A percentile compares a stretch with the other conserved stretches of the same genome.
Evolutionary conservation across 2,329 filamentous ascomycete genomes (phyloP).

Genomic region (Nannizziopsis barbatae): DNA sequence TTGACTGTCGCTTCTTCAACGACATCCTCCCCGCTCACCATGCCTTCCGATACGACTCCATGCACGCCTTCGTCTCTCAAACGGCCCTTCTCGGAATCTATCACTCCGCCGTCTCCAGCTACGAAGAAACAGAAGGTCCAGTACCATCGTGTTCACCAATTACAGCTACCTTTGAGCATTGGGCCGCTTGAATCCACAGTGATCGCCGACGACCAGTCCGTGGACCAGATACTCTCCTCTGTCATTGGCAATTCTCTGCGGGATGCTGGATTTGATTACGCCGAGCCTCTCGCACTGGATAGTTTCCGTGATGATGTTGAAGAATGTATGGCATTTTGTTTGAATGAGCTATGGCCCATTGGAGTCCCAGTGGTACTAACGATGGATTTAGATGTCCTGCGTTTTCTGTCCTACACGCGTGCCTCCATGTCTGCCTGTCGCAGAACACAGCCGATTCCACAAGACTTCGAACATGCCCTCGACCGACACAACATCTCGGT

Average conservation of each 20-base stretch:
- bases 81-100: slow-evolving; percentile 21
- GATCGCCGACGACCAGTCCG: slow-evolving; percentile 41
- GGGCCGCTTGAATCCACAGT: slow-evolving; percentile 29
- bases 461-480: slow-evolving; percentile 46
- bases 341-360: background rate
- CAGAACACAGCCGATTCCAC: slow-evolving; percentile 45
- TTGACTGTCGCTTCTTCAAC: background rate
- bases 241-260: slow-evolving; percentile 44
- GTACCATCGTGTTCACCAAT: slow-evolving; percentile 35
- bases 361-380: background rate
- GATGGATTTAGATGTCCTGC: slow-evolving; percentile 40
- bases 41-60: slow-evolving; percentile 7
- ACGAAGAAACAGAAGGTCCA: slow-evolving; percentile 29
- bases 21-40: slow-evolving; percentile 12
- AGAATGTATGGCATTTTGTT: slow-evolving; percentile 43
- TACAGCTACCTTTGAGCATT: slow-evolving; percentile 27
- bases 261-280: slow-evolving; percentile 45
- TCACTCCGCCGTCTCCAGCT: slow-evolving; percentile 15
- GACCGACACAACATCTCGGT: slow-evolving; percentile 23
- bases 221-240: slow-evolving; percentile 45
- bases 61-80: slow-evolving; percentile 22
- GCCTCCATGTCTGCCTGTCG: slow-evolving; percentile 49
- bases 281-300: slow-evolving; percentile 46
- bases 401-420: slow-evolving; percentile 44
- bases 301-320: slow-evolving; percentile 45